These are phyloP conservation scores for Pseudomassariella vexata DNA, from an alignment of 2,329 filamentous ascomycete genomes.

Conservation along the genomic window DNA sequence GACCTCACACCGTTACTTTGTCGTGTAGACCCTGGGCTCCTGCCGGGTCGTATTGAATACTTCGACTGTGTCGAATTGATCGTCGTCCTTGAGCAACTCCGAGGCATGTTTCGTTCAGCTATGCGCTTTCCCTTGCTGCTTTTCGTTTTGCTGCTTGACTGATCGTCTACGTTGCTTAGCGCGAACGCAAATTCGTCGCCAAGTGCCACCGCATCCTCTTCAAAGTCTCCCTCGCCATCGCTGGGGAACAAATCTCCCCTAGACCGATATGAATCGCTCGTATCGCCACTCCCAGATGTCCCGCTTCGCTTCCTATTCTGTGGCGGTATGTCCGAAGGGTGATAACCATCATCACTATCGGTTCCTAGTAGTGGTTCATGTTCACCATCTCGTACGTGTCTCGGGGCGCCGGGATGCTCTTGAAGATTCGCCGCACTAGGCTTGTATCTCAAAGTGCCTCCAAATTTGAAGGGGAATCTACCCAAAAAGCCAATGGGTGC, in stretches of 20 bases:
- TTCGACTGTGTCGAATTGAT: slow-evolving; percentile 36
- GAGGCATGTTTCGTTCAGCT: slow-evolving; percentile 32
- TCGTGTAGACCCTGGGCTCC: slow-evolving; percentile 20
- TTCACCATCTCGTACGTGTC: slow-evolving; percentile 43
- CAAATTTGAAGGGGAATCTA: slow-evolving; percentile 77
- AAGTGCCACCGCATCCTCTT: slow-evolving; percentile 88
- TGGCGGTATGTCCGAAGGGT: slow-evolving; percentile 20
- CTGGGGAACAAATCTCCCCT: slow-evolving; percentile 88
- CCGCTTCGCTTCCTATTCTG: slow-evolving; percentile 61
- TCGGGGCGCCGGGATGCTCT: slow-evolving; percentile 64
- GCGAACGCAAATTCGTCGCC: slow-evolving; percentile 89
- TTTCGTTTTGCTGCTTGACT: slow-evolving; percentile 59
- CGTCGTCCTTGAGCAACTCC: slow-evolving; percentile 55
- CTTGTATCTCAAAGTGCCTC: slow-evolving; percentile 77
- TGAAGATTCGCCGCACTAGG: slow-evolving; percentile 87
- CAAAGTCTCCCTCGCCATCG: slow-evolving; percentile 73
- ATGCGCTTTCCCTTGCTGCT: slow-evolving; percentile 54
- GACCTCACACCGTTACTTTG: slow-evolving; percentile 30
- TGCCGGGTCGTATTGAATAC: slow-evolving; percentile 16
- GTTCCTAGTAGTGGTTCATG: slow-evolving; percentile 61
- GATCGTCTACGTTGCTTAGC: slow-evolving; percentile 71
- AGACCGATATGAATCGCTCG: slow-evolving; percentile 80
- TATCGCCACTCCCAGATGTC: slow-evolving; percentile 74
- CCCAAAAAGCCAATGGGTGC: slow-evolving; percentile 81
- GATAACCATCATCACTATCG: slow-evolving; percentile 9